Base-by-base conservation (phyloP, 2,329 filamentous ascomycete genomes). In the Scopulariopsis brevicaulis region DNA sequence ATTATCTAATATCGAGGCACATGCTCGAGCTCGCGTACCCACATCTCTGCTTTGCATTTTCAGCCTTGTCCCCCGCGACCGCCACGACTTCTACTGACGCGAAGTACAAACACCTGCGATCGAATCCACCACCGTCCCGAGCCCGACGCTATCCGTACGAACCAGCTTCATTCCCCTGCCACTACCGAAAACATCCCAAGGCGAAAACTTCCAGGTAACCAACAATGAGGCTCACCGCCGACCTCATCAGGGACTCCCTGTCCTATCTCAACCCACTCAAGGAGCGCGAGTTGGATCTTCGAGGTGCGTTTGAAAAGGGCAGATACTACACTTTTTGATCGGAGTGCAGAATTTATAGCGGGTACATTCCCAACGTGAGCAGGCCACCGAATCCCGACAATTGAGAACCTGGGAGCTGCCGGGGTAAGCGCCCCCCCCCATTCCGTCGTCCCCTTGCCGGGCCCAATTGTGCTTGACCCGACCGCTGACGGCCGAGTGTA, bases 211-310 rank as follows among this genome's bases (percentile, higher is more conserved):
- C 52, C 43, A 59, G 56, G 58, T 59, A 63, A 59, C 48, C 43
- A 65, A 77, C 70, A 64, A 97, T 99, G 94, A 87, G 93, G 81
- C 85, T 99, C 77, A 96, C 93, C 63, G 86, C 90, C 65, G 94
- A 97, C 74, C 85, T 97, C 69, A 95, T 99, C 77, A 84, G 90
- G 74, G 86, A 84, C 74, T 96, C 94, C 70, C 87, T 96, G 65
- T 96, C 93, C 73, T 99, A 96, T 81, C 88, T 97, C 76, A 99
- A 97, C 77, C 92, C 93, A 72, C 83, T 99, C 74, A 96, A 94
- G 78, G 94, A 99, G 82, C 90, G 94, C 74, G 94, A 99, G 83
- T 85, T 99, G 73, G 92, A 97, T 80, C 90, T 99, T 68, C 86
- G 94, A 96, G 94, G 94, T 97, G 89, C 85, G 91, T 82, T 75